Base-by-base conservation (phyloP, 2,329 filamentous ascomycete species). In the Talaromyces marneffei region DNA sequence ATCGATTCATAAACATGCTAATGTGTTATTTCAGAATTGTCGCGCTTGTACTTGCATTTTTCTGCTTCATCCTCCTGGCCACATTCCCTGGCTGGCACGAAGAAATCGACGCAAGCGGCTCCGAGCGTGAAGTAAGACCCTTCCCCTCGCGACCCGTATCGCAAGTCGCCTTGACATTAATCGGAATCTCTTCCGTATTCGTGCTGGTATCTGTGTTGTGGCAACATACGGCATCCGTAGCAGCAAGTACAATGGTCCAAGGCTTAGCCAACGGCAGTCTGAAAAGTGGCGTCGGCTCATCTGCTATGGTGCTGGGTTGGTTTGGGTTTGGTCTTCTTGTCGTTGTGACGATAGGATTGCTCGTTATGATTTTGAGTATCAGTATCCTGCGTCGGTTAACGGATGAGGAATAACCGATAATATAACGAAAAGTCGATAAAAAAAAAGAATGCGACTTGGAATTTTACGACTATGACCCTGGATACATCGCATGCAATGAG, bases 81-180 rank as follows among this genome's bases (percentile, higher is more conserved):
- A 97, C 94, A 35, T 99, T 97, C 78, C 94, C 94, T 1, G 92
- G 92, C 65, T 99, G 94, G 91, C 92, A 97, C 77, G 91, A 96
- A 76, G 91, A 96, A 77, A 84, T 87, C 66, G 90, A 94, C 75
- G 86, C 84, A 39, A 82, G 85, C 58, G 92, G 92, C 57, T 91
- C 87, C 54, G 92, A 96, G 69, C 87, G 90, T 70, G 91, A 96
- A 77, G 88, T 96, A 73, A 96, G 95, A 78, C 91, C 91, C 7
- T 96, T 99, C 77, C 94, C 94, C 10, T 94, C 90, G 37, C 85
- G 93, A 44, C 88, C 92, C 10, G 93, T 97, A 59, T 96, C 91
- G 12, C 94, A 99, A 78, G 86, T 96, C 65, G 91, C 93, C 10
- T 83, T 99, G 48, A 92, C 92, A 60, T 90, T 97, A 69, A 96